A percentile compares a stretch with the other conserved stretches of the same genome.
phyloP scores from a whole-genome alignment of 2,329 filamentous ascomycete species.

The Lecanicillium sp. region DNA sequence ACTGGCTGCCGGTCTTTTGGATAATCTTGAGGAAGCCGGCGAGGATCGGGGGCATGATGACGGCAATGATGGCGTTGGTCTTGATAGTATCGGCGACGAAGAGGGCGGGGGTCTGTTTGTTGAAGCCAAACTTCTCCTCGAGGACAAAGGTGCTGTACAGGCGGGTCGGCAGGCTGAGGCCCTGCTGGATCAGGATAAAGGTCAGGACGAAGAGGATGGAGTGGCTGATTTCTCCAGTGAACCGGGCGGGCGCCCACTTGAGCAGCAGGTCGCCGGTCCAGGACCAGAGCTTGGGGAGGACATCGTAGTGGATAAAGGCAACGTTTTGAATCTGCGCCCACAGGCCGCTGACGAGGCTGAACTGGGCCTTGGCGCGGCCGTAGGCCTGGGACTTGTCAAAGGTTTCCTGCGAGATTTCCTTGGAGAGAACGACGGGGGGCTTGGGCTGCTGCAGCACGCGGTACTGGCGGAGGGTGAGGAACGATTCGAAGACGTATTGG shows the following conservation, averaged over 20 bases:
- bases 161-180: slow-evolving; percentile 70
- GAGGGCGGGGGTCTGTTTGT: slow-evolving; percentile 87
- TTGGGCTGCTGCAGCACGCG: slow-evolving; percentile 71
- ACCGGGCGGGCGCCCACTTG: slow-evolving; percentile 65
- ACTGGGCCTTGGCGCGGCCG: slow-evolving; percentile 91
- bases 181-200: slow-evolving; percentile 75
- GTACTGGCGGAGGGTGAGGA: slow-evolving; percentile 86
- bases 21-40: slow-evolving; percentile 91
- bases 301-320: slow-evolving; percentile 81
- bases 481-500: slow-evolving; percentile 84
- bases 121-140: slow-evolving; percentile 97
- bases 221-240: slow-evolving; percentile 88
- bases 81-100: slow-evolving; percentile 91
- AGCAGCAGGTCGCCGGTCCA: slow-evolving; percentile 69
- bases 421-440: slow-evolving; percentile 77
- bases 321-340: slow-evolving; percentile 85
- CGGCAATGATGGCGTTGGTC: slow-evolving; percentile 72
- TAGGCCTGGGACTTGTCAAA: slow-evolving; percentile 97
- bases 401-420: slow-evolving; percentile 81
- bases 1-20: slow-evolving; percentile 83
- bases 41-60: slow-evolving; percentile 78
- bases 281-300: slow-evolving; percentile 85
- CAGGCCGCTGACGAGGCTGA: slow-evolving; percentile 70
- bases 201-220: slow-evolving; percentile 86
- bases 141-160: slow-evolving; percentile 95